These are phyloP conservation scores for Dendrobium officinale DNA, from an alignment of 106 monocot genomes.

Conservation along the genomic window DNA sequence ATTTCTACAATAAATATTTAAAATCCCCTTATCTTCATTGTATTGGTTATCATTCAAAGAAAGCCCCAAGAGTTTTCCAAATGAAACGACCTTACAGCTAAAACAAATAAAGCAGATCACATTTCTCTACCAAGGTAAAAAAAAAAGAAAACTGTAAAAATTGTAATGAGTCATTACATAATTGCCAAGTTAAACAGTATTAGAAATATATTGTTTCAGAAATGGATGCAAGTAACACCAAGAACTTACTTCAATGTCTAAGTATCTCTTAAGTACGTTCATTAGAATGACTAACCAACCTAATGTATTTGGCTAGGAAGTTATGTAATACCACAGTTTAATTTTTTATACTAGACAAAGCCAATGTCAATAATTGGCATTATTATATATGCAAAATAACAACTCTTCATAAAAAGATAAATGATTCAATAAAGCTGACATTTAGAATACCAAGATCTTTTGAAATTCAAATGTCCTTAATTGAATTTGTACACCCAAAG, in stretches of 20 bases:
- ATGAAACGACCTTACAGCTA: not conserved
- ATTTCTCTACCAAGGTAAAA: not conserved
- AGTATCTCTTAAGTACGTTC: not conserved
- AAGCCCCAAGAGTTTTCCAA: not conserved
- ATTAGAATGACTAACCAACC: too few species aligned
- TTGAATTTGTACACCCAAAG: too few species aligned
- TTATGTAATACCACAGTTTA: too few species aligned
- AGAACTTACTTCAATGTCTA: not conserved
- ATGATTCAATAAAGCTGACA: too few species aligned
- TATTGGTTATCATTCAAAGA: not conserved
- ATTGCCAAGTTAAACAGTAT: not conserved
- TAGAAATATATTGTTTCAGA: too few species aligned
- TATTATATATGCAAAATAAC: not conserved
- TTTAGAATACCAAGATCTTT: too few species aligned
- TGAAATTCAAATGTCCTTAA: too few species aligned
- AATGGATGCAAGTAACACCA: not conserved
- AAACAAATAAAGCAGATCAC: not conserved
- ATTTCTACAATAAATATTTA: not conserved
- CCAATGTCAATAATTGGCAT: too few species aligned
- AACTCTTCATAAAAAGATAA: too few species aligned
- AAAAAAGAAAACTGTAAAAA: not conserved
- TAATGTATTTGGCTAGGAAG: too few species aligned
- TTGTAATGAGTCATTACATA: not conserved
- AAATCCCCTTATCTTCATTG: not conserved
- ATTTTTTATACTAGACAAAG: too few species aligned